Base-by-base conservation (phyloP, 1,139 yeast species). In the Suhomyces bolitotheri region DNA sequence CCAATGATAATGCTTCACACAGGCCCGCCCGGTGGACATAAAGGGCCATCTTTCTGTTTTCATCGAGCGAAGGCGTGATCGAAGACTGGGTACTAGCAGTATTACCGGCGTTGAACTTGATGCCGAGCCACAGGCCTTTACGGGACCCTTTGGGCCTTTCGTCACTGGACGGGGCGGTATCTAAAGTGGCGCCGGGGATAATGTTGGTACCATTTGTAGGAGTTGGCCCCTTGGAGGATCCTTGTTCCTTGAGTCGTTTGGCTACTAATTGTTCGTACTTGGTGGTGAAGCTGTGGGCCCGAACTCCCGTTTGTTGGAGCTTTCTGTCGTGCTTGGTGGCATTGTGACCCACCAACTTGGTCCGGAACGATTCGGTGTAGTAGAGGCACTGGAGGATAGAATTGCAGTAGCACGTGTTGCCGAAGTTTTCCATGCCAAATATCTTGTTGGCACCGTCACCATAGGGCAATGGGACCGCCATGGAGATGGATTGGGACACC, bases 391-490 rank as follows among this genome's bases (percentile, higher is more conserved):
- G 98, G 19, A 92, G 64, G 17, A 92, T 84, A 7, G 96, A 88
- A 53, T 92, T 92, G 60, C 96, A 88, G 60, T 92, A 92, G 62
- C 98, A 90, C 0, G 96, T 90, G 58, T 86, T 82, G 21, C 97
- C 97, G 58, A 89, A 90, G 60, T 92, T 92, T 58, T 92, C 97
- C 78, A 90, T 81, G 5, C 98, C 98, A 61, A 82, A 92, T 25
- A 89, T 76, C 60, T 89, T 83, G 41, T 73, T 66, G 10, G 80
- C 64, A 1, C 89, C 90, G 55, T 80, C 82, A 4, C 88, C 89
- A 51, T 60, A 38, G 20, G 37, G 41, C 8, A 29, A 11, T 9
- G 22, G 19, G 10, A 14, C 21, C 7, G 25, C 23, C 22, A 17
- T 4, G 24, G 13, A 15, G 15, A 22, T 17, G 27, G 10, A 14